phyloP scores from a whole-genome alignment of 2,329 filamentous ascomycete species.

The Microcera coccophila region DNA sequence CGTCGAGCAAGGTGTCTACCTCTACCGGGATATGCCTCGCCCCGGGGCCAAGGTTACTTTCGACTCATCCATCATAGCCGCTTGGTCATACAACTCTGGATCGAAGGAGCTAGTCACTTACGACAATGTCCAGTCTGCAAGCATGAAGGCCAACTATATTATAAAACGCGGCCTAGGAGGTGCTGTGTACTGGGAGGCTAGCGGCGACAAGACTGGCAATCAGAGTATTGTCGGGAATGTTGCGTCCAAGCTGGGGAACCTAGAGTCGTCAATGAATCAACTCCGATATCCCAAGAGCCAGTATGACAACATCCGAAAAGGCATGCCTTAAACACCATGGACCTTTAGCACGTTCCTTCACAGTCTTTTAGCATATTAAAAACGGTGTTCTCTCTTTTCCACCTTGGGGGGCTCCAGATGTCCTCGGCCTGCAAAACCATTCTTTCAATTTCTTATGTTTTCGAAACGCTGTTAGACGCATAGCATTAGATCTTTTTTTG shows the following conservation, averaged over 20 bases:
- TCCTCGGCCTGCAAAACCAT: too few species aligned
- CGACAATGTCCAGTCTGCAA: constrained; percentile 57
- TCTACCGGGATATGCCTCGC: constrained; percentile 68
- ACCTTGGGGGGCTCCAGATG: too few species aligned
- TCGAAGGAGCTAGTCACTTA: constrained; percentile 66
- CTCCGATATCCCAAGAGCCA: constrained; percentile 53
- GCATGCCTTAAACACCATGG: not conserved
- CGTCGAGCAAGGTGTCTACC: constrained; percentile 61
- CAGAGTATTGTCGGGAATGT: constrained; percentile 57
- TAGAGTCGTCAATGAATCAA: constrained; percentile 51
- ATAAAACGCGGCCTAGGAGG: constrained; percentile 60
- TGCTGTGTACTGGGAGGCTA: constrained; percentile 82
- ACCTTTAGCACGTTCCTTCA: too few species aligned
- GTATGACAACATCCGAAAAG: constrained; percentile 53
- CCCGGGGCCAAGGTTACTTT: constrained; percentile 53
- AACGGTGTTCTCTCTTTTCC: too few species aligned
- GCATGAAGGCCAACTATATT: constrained; percentile 62
- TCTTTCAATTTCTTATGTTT: not conserved
- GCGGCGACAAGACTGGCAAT: constrained; percentile 54
- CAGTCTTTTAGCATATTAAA: too few species aligned
- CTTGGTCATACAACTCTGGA: constrained; percentile 64
- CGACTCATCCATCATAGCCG: constrained; percentile 57
- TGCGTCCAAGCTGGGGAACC: constrained; percentile 41
- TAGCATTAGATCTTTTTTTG: too few species aligned
- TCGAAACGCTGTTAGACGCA: constrained; percentile 14